These are phyloP conservation scores for Scutellaria minor DNA, from an alignment of 257 asterid genomes.

Conservation along the genomic window DNA sequence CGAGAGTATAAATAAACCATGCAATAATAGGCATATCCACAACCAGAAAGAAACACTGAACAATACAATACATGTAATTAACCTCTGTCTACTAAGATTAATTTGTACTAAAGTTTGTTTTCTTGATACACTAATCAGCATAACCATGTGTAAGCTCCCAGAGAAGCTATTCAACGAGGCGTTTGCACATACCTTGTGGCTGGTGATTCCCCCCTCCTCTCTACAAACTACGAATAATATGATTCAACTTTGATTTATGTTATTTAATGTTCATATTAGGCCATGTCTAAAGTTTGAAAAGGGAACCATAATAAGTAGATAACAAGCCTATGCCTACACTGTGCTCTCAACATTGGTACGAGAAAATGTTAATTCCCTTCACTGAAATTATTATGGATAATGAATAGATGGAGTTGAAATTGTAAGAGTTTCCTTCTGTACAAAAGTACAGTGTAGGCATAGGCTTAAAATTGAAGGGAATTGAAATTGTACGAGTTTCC, in stretches of 20 bases:
- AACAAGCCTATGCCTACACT: background rate
- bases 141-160: constrained; percentile 4
- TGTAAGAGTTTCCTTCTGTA: background rate
- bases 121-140: background rate
- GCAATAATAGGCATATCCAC: background rate
- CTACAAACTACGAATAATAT: background rate
- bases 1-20: background rate
- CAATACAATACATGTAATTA: background rate
- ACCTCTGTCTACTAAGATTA: background rate
- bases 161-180: background rate
- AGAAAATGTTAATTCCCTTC: too few relatives aligned
- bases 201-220: background rate
- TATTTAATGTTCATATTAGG: background rate
- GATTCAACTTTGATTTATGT: constrained; percentile 6
- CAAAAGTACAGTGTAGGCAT: too few relatives aligned
- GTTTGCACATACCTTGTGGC: background rate
- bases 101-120: background rate
- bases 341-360: background rate
- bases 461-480: too few relatives aligned
- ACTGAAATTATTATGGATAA: too few relatives aligned
- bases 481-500: background rate
- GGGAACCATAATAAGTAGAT: background rate
- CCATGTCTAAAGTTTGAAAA: background rate
- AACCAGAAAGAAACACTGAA: background rate
- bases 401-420: too few relatives aligned